Conservation (phyloP, 257 asterid genomes). For the Solanum rostratum region DNA sequence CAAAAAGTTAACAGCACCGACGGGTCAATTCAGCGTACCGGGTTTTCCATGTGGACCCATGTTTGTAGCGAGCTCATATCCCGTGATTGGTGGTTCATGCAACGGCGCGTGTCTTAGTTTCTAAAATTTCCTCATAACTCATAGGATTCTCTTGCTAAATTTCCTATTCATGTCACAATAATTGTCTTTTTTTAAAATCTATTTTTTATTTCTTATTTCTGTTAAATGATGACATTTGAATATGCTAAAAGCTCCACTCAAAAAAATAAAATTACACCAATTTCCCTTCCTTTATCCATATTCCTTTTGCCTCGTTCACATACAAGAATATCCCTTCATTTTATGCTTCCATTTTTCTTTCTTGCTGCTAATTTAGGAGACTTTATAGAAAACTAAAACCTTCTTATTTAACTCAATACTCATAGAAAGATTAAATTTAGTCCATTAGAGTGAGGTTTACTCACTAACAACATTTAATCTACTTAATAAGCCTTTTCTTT, state of each 20-base stretch:
- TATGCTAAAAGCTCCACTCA: background rate
- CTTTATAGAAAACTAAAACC: background rate
- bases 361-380: background rate
- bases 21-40: background rate
- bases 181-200: background rate
- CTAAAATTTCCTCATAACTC: background rate
- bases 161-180: background rate
- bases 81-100: constrained; percentile 35
- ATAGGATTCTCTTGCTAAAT: background rate
- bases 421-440: background rate
- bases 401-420: background rate
- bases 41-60: constrained; percentile 14
- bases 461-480: background rate
- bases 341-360: background rate
- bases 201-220: background rate
- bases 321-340: background rate
- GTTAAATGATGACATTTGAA: background rate
- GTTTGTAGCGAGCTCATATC: constrained; percentile 13
- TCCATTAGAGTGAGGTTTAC: background rate
- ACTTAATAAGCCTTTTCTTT: background rate
- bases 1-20: constrained; percentile 3
- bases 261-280: background rate
- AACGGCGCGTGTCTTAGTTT: constrained; percentile 15
- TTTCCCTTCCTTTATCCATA: background rate
- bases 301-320: background rate